These are phyloP conservation scores for Kwoniella pini DNA, from an alignment of 768 basidiomycete species.

Conservation along the genomic window DNA sequence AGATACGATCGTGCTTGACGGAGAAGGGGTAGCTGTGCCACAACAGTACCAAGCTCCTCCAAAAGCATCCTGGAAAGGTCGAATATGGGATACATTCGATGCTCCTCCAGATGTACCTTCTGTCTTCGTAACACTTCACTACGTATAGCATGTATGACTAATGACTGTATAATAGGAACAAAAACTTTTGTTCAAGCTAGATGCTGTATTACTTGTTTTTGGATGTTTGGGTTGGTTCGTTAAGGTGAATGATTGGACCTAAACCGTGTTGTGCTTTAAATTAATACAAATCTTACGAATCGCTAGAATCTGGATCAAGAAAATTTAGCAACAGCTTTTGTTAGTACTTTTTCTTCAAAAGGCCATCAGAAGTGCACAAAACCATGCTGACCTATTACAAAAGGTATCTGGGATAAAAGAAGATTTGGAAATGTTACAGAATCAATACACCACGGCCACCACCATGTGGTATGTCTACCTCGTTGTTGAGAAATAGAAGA, in stretches of 20 bases:
- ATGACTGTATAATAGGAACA: too few species aligned
- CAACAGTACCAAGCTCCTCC: not conserved
- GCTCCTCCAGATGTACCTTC: constrained; percentile 14
- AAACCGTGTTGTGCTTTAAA: not conserved
- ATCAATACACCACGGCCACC: constrained; percentile 35
- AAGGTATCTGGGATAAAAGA: constrained; percentile 39
- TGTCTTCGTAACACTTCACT: too few species aligned
- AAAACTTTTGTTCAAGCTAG: constrained; percentile 44
- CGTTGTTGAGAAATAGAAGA: too few species aligned
- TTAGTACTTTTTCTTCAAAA: too few species aligned
- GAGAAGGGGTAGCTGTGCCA: not conserved
- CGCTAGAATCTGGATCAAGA: constrained; percentile 35
- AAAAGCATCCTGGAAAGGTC: constrained; percentile 32
- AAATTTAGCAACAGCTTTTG: constrained; percentile 37
- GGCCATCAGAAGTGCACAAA: too few species aligned
- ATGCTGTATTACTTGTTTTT: constrained; percentile 38
- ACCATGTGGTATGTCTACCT: too few species aligned
- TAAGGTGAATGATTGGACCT: not conserved
- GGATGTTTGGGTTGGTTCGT: constrained; percentile 17
- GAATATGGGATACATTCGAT: constrained; percentile 46
- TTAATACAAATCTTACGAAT: too few species aligned
- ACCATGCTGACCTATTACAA: too few species aligned
- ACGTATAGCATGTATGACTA: too few species aligned
- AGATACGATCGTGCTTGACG: not conserved
- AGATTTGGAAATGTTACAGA: constrained; percentile 36